Percentiles rank a stretch among this genome's conserved stretches.
Conservation (phyloP, 257 asterid genomes). For the Oldenlandia corymbosa region DNA sequence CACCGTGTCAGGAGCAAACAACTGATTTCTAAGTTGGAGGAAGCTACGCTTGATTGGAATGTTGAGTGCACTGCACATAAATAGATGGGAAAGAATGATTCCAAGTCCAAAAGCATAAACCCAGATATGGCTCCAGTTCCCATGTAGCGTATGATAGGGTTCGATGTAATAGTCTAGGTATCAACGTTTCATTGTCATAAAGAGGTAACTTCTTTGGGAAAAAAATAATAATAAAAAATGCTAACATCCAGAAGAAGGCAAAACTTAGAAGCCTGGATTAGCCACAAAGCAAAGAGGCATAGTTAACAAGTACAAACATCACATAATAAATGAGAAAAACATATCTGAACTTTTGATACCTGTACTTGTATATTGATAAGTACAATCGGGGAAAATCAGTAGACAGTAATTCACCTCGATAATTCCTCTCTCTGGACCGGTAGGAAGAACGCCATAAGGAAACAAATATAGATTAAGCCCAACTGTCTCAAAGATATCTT, state of each 20-base stretch:
- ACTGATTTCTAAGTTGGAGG: neutral
- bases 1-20: neutral
- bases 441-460: constrained; percentile 98
- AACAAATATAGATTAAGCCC: constrained; percentile 79
- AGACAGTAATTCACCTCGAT: constrained; percentile 58
- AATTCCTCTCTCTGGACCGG: constrained; percentile 96
- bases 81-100: neutral
- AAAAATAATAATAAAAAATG: too few species aligned
- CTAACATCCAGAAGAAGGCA: neutral
- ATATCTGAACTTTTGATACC: too few species aligned
- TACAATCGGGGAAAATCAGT: neutral
- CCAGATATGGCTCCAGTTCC: neutral
- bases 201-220: too few species aligned
- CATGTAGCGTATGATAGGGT: too few species aligned
- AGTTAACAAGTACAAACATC: neutral
- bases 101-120: neutral
- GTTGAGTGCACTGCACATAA: neutral
- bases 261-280: neutral
- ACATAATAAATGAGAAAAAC: neutral
- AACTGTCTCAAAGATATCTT: constrained; percentile 85
- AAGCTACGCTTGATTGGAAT: neutral
- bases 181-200: too few species aligned
- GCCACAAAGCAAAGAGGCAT: neutral
- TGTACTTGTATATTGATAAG: constrained; percentile 4
- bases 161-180: too few species aligned